These are phyloP conservation scores for Populus tremula DNA, from an alignment of 345 rosid species.

Conservation along the genomic window DNA sequence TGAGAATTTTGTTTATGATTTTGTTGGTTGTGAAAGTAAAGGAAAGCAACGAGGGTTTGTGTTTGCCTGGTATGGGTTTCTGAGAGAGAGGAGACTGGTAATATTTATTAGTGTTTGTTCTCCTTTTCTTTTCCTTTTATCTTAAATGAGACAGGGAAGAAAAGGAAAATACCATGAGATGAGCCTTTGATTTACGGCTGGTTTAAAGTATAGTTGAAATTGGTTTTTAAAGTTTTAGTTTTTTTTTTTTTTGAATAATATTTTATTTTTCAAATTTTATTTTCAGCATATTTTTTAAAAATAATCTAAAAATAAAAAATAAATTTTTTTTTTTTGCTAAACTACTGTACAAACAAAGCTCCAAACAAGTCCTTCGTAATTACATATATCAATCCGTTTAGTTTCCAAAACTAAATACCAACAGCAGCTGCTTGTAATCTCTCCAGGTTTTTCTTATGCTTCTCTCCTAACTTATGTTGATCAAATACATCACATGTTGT, in stretches of 20 bases:
- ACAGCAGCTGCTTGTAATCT: conserved; percentile 10
- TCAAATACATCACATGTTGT: conserved; percentile 9
- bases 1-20: neutral
- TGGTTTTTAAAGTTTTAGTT: no score
- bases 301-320: no score
- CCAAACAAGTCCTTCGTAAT: no score
- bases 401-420: no score
- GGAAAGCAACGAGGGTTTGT: neutral
- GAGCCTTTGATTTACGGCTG: neutral
- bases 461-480: conserved; percentile 25
- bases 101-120: neutral
- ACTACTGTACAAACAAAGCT: no score
- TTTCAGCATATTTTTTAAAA: no score
- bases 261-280: no score
- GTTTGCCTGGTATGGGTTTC: neutral
- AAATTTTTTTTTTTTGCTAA: no score
- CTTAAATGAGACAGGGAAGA: neutral
- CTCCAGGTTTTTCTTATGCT: conserved; percentile 27
- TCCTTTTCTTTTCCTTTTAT: neutral
- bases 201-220: neutral
- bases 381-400: no score
- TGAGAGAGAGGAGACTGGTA: neutral
- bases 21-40: neutral
- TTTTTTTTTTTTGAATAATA: no score
- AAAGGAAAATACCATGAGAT: neutral